Percentiles rank a stretch among this genome's conserved stretches.
Evolutionary conservation across 2,329 filamentous ascomycete species (phyloP).

Genomic region (Colletotrichum brevisporum): DNA sequence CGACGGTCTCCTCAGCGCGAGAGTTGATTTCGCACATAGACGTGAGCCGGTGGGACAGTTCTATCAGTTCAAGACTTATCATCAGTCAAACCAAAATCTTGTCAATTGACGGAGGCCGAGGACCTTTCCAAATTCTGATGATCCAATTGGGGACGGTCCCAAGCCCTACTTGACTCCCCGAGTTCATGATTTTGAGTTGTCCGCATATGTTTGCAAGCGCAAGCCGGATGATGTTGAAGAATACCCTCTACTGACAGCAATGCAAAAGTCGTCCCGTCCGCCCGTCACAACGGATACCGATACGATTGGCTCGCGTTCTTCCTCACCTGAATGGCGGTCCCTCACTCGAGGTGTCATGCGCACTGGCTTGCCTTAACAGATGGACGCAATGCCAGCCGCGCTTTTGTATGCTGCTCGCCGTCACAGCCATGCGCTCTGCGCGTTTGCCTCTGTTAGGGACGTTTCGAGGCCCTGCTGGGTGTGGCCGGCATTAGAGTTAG

Average conservation of each 20-base stretch:
- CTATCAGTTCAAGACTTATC: too few relatives aligned
- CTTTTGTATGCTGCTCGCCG: background rate
- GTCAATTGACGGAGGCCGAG: too few relatives aligned
- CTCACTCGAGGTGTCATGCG: slow-evolving; percentile 9
- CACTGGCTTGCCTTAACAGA: slow-evolving; percentile 9
- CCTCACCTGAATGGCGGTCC: background rate
- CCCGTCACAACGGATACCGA: background rate
- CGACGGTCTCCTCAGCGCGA: background rate
- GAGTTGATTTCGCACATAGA: background rate
- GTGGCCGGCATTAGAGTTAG: slow-evolving; percentile 17
- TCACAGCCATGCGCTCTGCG: background rate
- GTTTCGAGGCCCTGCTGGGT: slow-evolving; percentile 13
- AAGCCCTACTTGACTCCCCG: too few relatives aligned
- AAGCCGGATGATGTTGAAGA: too few relatives aligned
- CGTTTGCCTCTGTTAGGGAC: slow-evolving; percentile 4
- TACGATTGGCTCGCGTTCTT: slow-evolving; percentile 11
- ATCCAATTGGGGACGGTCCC: too few relatives aligned
- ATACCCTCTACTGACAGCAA: too few relatives aligned
- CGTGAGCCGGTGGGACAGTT: background rate
- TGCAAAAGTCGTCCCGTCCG: too few relatives aligned
- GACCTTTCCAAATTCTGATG: too few relatives aligned
- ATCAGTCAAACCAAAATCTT: too few relatives aligned
- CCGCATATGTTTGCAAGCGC: too few relatives aligned
- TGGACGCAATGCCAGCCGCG: background rate
- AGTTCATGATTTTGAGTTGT: too few relatives aligned